phyloP scores from a whole-genome alignment of 1,139 yeast genomes.

The Lodderomyces elongisporus region DNA sequence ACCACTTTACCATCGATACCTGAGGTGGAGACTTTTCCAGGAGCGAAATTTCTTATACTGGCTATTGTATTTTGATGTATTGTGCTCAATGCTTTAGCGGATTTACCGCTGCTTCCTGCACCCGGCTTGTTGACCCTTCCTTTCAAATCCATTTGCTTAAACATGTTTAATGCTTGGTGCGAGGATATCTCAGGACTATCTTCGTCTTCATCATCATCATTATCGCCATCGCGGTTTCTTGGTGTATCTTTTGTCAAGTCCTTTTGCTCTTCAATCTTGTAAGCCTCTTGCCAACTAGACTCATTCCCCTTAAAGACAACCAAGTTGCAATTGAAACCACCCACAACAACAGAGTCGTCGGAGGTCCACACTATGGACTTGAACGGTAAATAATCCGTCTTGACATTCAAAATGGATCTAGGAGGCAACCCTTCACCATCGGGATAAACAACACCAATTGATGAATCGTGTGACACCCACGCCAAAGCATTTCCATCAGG shows the following conservation, averaged over 20 bases:
- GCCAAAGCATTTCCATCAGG: slow-evolving; percentile 77
- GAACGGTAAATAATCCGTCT: slow-evolving; percentile 81
- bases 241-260: slow-evolving; percentile 39
- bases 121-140: slow-evolving; percentile 59
- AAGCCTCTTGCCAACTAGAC: slow-evolving; percentile 62
- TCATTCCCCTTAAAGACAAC: slow-evolving; percentile 73
- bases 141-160: slow-evolving; percentile 91
- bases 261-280: slow-evolving; percentile 55
- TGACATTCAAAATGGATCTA: slow-evolving; percentile 38
- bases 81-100: slow-evolving; percentile 56
- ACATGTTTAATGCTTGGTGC: slow-evolving; percentile 88
- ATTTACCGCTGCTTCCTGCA: slow-evolving; percentile 23
- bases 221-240: slow-evolving; percentile 5
- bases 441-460: slow-evolving; percentile 73
- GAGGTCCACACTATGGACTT: slow-evolving; percentile 64
- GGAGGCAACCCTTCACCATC: slow-evolving; percentile 61
- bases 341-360: slow-evolving; percentile 69
- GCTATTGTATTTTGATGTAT: slow-evolving; percentile 91
- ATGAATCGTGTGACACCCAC: slow-evolving; percentile 74
- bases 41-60: slow-evolving; percentile 61
- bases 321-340: slow-evolving; percentile 92
- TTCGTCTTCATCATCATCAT: slow-evolving; percentile 27
- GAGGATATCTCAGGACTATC: slow-evolving; percentile 61
- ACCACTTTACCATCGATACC: slow-evolving; percentile 90
- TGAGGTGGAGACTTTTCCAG: slow-evolving; percentile 36